Percentiles rank a stretch among this genome's conserved stretches.
These are phyloP conservation scores for Fulvia fulva DNA, from an alignment of 2,329 filamentous ascomycete species.

Conservation along the genomic window DNA sequence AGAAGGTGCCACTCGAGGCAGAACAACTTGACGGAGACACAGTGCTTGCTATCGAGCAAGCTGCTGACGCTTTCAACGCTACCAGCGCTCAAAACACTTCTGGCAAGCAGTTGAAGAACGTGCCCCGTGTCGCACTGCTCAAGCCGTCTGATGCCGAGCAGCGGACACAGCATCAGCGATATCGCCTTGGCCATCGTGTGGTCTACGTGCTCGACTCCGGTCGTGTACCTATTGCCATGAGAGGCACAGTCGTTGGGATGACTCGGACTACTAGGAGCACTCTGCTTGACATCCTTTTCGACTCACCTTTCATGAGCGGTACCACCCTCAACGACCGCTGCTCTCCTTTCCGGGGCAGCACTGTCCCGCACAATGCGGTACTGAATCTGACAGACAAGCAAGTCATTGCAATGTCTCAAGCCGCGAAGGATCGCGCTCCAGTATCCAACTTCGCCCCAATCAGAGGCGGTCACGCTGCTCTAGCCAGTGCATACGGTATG, in stretches of 20 bases:
- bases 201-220: constrained; percentile 91
- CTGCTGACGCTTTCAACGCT: constrained; percentile 62
- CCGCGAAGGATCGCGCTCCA: constrained; percentile 28
- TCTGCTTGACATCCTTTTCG: constrained; percentile 88
- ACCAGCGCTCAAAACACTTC: constrained; percentile 48
- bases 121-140: constrained; percentile 81
- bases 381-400: constrained; percentile 83
- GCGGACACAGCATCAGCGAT: constrained; percentile 77
- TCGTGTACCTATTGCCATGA: constrained; percentile 87
- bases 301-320: constrained; percentile 93
- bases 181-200: constrained; percentile 81
- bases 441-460: constrained; percentile 25
- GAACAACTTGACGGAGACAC: constrained; percentile 92
- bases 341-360: constrained; percentile 89
- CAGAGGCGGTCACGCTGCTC: constrained; percentile 28
- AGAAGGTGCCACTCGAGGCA: constrained; percentile 91
- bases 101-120: constrained; percentile 68
- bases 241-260: constrained; percentile 91
- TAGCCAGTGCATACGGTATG: constrained; percentile 51
- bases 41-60: constrained; percentile 73
- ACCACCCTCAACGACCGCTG: constrained; percentile 87
- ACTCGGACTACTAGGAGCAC: constrained; percentile 79
- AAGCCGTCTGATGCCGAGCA: constrained; percentile 97
- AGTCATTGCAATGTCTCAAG: constrained; percentile 58
- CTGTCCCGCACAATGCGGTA: constrained; percentile 80